Evolutionary conservation across 2,329 filamentous ascomycete species (phyloP), one percentile per base, ranked within the genome.

Genomic region (Neophaeococcomyces aloes): DNA sequence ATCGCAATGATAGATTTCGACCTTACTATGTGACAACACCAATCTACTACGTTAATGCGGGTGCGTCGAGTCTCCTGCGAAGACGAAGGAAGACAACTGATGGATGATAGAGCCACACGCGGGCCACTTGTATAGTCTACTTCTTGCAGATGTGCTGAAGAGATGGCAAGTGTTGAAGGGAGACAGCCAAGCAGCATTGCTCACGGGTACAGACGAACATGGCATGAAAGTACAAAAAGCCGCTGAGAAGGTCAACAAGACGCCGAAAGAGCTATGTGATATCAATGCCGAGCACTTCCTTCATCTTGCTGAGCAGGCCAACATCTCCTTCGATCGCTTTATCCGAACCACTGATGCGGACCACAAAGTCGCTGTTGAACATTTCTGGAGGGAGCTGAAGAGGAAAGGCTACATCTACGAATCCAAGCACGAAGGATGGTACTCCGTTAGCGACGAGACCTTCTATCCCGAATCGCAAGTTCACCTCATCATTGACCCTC

Each of bases 1-100:
- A 5, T 29, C 10, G 11, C n/a, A 17, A n/a, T 25, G 23, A n/a
- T 13, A 15, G 29, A 32, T 18, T 36, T 36, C 2, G 62, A 66
- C 87, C 89, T 7, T 95, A 82, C 69, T 98, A 96, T 70, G 73
- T 94, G 57, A 96, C 91, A 4, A 93, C 87, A 7, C 91, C 91
- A 2, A 98, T 98, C 11, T 98, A 96, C 70, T 98, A 98, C 65
- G 91, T 98, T 68, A 98, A 98, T 75, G 86, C 88, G 44, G 79
- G 86, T 88, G 68, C 54, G 69, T 53, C 13, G 18, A 2, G 4
- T 23, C 23, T 10, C n/a, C 29, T 46, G 5, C 10, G n/a, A n/a
- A 35, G 14, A 35, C 23, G 14, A 29, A 33, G 4, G 18, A 32
- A 4, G 44, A 39, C 48, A 13, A 47, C 25, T 34, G 21, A 19